These are phyloP conservation scores for Salix brachista DNA, from an alignment of 345 rosid genomes.

Conservation along the genomic window DNA sequence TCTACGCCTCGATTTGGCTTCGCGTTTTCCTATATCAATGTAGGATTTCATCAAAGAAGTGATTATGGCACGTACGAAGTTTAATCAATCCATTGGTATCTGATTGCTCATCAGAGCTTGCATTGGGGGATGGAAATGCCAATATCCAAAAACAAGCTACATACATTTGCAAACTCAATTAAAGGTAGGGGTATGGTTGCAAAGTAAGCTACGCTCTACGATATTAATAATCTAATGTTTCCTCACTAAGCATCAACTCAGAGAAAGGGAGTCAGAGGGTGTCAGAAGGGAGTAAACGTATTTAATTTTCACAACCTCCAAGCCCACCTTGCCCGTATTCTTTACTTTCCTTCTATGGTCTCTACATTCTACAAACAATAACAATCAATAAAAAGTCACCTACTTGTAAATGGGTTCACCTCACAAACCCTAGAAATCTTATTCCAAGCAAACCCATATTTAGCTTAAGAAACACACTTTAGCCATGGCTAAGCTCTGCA, in stretches of 20 bases:
- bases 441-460: slow-evolving; percentile 13
- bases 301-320: slow-evolving; percentile 51
- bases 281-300: slow-evolving; percentile 43
- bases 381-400: slow-evolving; percentile 3
- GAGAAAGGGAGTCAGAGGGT: slow-evolving; percentile 32
- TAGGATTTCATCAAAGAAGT: not conserved
- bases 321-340: slow-evolving; percentile 20
- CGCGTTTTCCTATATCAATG: too few species aligned
- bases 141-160: not conserved
- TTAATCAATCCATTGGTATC: not conserved
- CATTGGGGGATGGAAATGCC: not conserved
- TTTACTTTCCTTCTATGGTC: slow-evolving; percentile 27
- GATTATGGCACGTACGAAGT: not conserved
- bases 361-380: slow-evolving; percentile 24
- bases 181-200: slow-evolving; percentile 23
- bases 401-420: slow-evolving; percentile 32
- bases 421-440: slow-evolving; percentile 25
- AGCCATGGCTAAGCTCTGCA: slow-evolving; percentile 49
- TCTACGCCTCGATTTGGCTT: too few species aligned
- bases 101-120: not conserved
- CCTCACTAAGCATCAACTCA: slow-evolving; percentile 41
- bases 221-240: slow-evolving; percentile 27
- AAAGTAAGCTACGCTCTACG: slow-evolving; percentile 14
- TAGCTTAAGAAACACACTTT: slow-evolving; percentile 25
- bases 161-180: not conserved